Percentiles rank a stretch among this genome's conserved stretches.
Evolutionary conservation across 176 grass and related monocot genomes (phyloP).

Genomic region (Aegilops tauschii): DNA sequence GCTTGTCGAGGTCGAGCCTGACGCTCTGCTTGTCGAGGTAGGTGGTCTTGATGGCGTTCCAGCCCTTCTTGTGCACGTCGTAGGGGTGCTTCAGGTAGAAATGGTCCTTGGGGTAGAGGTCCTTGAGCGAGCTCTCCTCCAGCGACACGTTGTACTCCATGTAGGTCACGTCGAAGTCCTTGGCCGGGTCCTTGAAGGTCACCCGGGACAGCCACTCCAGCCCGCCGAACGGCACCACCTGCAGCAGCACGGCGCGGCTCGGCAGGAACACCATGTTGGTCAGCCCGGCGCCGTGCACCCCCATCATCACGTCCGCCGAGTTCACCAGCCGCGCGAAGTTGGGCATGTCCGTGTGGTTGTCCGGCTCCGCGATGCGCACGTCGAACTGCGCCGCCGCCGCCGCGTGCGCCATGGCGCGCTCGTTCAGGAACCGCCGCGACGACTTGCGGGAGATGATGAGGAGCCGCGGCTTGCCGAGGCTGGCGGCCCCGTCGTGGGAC

Average conservation of each 20-base stretch:
- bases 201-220: constrained; percentile 44
- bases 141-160: constrained; percentile 68
- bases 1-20: constrained; percentile 47
- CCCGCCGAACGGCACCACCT: constrained; percentile 62
- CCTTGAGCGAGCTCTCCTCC: constrained; percentile 63
- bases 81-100: constrained; percentile 55
- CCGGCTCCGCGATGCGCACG: constrained; percentile 58
- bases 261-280: constrained; percentile 76
- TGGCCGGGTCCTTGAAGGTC: constrained; percentile 48
- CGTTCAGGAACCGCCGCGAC: constrained; percentile 53
- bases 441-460: constrained; percentile 74
- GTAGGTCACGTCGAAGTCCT: constrained; percentile 54
- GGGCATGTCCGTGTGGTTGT: constrained; percentile 39
- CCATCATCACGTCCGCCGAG: constrained; percentile 71
- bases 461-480: constrained; percentile 32
- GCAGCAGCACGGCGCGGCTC: constrained; percentile 56
- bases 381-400: constrained; percentile 47
- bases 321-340: constrained; percentile 65
- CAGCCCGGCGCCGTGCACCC: constrained; percentile 69
- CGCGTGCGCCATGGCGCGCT: constrained; percentile 59
- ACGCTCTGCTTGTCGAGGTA: constrained; percentile 74
- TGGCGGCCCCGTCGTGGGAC: constrained; percentile 31
- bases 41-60: constrained; percentile 33
- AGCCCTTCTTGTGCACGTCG: constrained; percentile 54
- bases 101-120: constrained; percentile 54